Evolutionary conservation across 1,139 yeast genomes (phyloP), one percentile per base, ranked within the genome.

Genomic region (Ogataea hybrid): DNA sequence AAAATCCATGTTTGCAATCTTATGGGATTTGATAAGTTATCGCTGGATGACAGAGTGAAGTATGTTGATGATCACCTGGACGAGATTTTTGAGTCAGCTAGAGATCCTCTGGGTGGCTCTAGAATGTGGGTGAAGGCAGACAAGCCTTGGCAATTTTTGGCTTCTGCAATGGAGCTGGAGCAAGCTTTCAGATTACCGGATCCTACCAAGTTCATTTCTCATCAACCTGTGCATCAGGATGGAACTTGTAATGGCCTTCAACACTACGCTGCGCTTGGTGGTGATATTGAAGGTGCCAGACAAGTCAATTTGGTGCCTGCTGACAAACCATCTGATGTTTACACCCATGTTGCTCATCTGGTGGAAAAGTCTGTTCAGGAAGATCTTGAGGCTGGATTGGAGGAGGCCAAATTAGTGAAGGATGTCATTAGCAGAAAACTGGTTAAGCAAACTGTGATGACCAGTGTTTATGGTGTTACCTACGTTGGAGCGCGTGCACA

Each of bases 161-260:
- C 96, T 11, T 83, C 89, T 4, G 87, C 96, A 57, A 75, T 82
- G 55, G 98, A 92, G 61, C 64, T 92, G 42, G 65, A 72, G 27
- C 84, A 80, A 43, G 97, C 97, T 1, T 65, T 77, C 54, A 71
- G 80, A 47, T 67, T 81, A 46, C 77, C 73, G 6, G 87, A 88
- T 53, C 97, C 97, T 2, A 74, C 81, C 5, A 75, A 81, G 50
- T 89, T 65, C 57, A 67, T 83, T 18, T 84, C 95, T 2, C 88
- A 85, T 56, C 77, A 88, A 48, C 97, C 97, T 1, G 88, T 92
- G 12, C 97, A 92, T 62, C 97, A 89, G 66, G 98, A 92, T 66
- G 98, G 98, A 53, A 87, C 97, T 0, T 92, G 98, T 68, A 92
- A 92, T 61, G 98, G 98, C 6, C 72, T 92, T 46, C 98, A 92